A percentile compares a stretch with the other conserved stretches of the same genome.
Evolutionary conservation across 805 yeast species (phyloP).

Genomic region (Diddensiella transvaalensis): DNA sequence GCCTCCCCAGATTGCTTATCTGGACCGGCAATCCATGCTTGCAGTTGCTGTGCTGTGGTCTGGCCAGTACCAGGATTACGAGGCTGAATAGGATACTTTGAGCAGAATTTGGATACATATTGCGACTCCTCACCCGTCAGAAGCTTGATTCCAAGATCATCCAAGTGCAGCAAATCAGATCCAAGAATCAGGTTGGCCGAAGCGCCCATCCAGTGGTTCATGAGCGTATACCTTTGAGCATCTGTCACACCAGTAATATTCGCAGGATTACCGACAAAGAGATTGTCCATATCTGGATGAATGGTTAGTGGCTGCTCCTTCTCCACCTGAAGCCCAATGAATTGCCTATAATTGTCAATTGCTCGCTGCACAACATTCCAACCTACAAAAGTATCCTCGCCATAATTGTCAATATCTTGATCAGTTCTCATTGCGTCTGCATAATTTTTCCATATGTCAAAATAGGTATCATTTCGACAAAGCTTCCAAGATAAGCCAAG

Average conservation of each 20-base stretch:
- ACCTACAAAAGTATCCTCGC: constrained; percentile 6
- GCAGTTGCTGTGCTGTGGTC: constrained; percentile 11
- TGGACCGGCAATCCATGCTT: constrained; percentile 15
- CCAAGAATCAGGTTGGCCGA: constrained; percentile 13
- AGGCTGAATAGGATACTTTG: constrained; percentile 15
- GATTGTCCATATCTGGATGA: constrained; percentile 15
- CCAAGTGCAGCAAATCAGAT: constrained; percentile 9
- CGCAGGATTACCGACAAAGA: constrained; percentile 12
- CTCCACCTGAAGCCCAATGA: constrained; percentile 6
- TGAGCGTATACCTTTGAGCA: constrained; percentile 8
- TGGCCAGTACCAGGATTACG: constrained; percentile 15
- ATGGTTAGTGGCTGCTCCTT: constrained; percentile 10
- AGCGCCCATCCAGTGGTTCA: constrained; percentile 16
- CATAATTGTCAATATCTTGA: constrained; percentile 14
- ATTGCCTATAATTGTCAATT: constrained; percentile 13
- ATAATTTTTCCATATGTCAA: constrained; percentile 6
- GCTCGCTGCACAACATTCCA: constrained; percentile 14
- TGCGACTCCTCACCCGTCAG: constrained; percentile 7
- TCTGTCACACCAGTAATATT: constrained; percentile 10
- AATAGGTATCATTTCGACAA: constrained; percentile 13
- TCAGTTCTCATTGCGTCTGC: constrained; percentile 14
- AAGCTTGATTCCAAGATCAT: constrained; percentile 9
- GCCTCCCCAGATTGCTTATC: constrained; percentile 5
- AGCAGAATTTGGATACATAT: constrained; percentile 7
- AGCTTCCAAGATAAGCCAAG: constrained; percentile 13